phyloP scores from a whole-genome alignment of 192 early-diverging fungal genomes.

The Gryganskiella cystojenkinii region DNA sequence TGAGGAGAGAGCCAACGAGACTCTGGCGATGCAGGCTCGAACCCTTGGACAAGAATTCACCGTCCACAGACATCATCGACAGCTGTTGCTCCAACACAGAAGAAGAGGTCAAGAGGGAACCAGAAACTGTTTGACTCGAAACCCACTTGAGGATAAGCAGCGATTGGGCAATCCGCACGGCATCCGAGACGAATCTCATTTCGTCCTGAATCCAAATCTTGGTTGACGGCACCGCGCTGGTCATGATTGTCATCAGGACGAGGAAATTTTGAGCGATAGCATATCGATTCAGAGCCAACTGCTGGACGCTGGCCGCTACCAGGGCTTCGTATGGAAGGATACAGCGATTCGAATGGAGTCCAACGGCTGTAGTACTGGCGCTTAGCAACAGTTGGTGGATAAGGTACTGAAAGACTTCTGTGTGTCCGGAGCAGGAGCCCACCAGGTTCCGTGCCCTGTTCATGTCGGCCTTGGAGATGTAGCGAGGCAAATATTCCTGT shows the following conservation, averaged over 20 bases:
- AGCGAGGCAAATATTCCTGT: slow-evolving; percentile 19
- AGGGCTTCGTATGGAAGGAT: slow-evolving; percentile 41
- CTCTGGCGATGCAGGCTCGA: slow-evolving; percentile 7
- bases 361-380: slow-evolving; percentile 14
- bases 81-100: slow-evolving; percentile 29
- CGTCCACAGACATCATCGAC: slow-evolving; percentile 23
- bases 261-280: slow-evolving; percentile 36
- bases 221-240: slow-evolving; percentile 19
- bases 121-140: slow-evolving; percentile 19
- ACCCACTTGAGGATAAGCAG: slow-evolving; percentile 40
- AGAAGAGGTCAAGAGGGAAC: too few relatives aligned
- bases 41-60: not conserved
- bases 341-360: slow-evolving; percentile 14
- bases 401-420: slow-evolving; percentile 22
- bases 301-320: slow-evolving; percentile 33
- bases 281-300: slow-evolving; percentile 28
- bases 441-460: slow-evolving; percentile 38
- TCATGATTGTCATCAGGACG: slow-evolving; percentile 21
- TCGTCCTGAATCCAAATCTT: slow-evolving; percentile 32
- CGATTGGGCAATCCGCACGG: slow-evolving; percentile 22
- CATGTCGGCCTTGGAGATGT: slow-evolving; percentile 40
- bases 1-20: slow-evolving; percentile 24
- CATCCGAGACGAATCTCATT: slow-evolving; percentile 24
- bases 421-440: slow-evolving; percentile 16
- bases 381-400: slow-evolving; percentile 20